These are phyloP conservation scores for Lachnellula occidentalis DNA, from an alignment of 2,329 filamentous ascomycete species.

Conservation along the genomic window DNA sequence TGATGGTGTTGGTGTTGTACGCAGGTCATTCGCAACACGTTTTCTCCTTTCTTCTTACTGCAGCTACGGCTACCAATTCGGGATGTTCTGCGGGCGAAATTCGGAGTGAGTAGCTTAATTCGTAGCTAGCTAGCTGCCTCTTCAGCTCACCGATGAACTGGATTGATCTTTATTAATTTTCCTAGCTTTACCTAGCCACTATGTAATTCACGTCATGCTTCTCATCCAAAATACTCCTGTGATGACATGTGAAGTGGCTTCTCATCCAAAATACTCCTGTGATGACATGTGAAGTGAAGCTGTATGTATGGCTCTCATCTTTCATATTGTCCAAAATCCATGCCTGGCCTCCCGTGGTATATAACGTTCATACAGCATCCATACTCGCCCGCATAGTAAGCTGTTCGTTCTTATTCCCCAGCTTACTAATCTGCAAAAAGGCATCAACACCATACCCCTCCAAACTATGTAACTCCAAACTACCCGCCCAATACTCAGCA, in stretches of 20 bases:
- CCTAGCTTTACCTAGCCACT: slow-evolving; percentile 29
- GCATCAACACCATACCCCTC: slow-evolving; percentile 96
- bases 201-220: slow-evolving; percentile 31
- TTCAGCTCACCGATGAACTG: slow-evolving; percentile 1
- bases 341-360: not conserved
- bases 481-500: slow-evolving; percentile 97
- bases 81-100: not conserved
- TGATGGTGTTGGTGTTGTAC: slow-evolving; percentile 23
- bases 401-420: slow-evolving; percentile 98
- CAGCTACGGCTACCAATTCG: slow-evolving; percentile 8
- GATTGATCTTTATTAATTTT: slow-evolving; percentile 17
- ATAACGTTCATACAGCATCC: slow-evolving; percentile 53
- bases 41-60: slow-evolving; percentile 20
- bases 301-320: too few species aligned
- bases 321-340: not conserved
- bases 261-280: slow-evolving; percentile 5
- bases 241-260: too few species aligned
- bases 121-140: slow-evolving; percentile 13
- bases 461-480: slow-evolving; percentile 80
- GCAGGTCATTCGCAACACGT: slow-evolving; percentile 25
- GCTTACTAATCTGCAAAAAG: slow-evolving; percentile 90
- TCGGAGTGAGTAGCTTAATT: slow-evolving; percentile 21
- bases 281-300: not conserved
- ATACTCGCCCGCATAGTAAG: slow-evolving; percentile 72
- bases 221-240: slow-evolving; percentile 5